These are phyloP conservation scores for Pseudopithomyces maydicus DNA, from an alignment of 2,329 filamentous ascomycete genomes.

Conservation along the genomic window DNA sequence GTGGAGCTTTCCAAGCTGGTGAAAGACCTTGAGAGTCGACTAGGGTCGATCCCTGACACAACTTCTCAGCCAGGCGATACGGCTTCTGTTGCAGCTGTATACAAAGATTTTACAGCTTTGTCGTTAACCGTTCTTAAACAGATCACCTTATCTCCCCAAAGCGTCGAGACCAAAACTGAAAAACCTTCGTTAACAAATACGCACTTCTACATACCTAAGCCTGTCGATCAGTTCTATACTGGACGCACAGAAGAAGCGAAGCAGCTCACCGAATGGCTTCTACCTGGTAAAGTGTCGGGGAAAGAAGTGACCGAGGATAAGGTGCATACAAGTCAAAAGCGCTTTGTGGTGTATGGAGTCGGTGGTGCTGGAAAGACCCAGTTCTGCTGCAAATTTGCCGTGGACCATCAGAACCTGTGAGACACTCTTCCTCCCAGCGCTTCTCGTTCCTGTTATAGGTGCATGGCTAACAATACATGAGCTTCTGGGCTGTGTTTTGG, in stretches of 20 bases:
- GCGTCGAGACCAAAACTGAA: no score
- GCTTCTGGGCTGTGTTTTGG: slow-evolving; percentile 42
- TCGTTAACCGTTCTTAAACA: no score
- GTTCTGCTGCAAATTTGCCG: slow-evolving; percentile 42
- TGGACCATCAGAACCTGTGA: slow-evolving; percentile 37
- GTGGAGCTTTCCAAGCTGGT: background rate
- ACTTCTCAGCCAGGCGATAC: no score
- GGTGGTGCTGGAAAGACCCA: slow-evolving; percentile 48
- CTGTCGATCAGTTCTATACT: slow-evolving; percentile 19
- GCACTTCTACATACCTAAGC: slow-evolving; percentile 23
- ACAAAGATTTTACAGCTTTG: no score
- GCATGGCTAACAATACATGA: slow-evolving; percentile 6
- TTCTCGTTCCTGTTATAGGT: no score
- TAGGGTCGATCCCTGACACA: background rate
- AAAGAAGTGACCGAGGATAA: background rate
- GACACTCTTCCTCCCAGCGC: no score
- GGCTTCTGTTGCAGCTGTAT: no score
- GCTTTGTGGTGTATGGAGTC: slow-evolving; percentile 37
- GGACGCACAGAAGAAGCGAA: slow-evolving; percentile 12
- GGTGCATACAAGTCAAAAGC: slow-evolving; percentile 3
- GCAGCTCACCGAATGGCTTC: slow-evolving; percentile 5
- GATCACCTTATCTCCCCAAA: no score
- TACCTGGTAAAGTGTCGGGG: background rate
- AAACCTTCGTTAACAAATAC: no score
- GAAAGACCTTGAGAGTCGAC: background rate